Base-by-base conservation (phyloP, 495 filamentous ascomycete species). In the Thermothielavioides terrestris region DNA sequence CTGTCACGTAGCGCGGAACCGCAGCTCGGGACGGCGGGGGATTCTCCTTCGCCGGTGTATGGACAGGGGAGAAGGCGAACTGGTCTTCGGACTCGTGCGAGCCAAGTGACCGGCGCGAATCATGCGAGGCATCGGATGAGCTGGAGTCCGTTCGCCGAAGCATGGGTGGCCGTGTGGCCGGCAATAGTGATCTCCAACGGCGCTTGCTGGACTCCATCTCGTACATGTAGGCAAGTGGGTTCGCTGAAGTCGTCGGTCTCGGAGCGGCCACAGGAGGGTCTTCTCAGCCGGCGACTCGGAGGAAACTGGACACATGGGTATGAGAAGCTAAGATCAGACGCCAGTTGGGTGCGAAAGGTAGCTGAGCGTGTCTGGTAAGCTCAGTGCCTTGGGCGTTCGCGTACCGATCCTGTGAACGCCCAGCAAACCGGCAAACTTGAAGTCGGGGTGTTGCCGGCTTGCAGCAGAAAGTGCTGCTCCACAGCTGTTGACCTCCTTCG, bases 141-240 rank as follows among this genome's bases (percentile, higher is more conserved):
- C 53, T 68, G 21, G 69, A 70, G 42, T 54, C 55, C 8, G 43
- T 65, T 48, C 64, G 57, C 25, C 52, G 52, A 20, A 61, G 64
- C 17, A 58, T 60, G 31, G 52, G 51, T 12, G 59, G 66, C 34
- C 62, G 56, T 23, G 45, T 18, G 4, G 27, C n/a, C 4, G 31
- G 34, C 27, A 49, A 4, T 14, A 37, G 30, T 8, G 43, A 26
- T 8, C 35, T 25, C 23, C 34, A n/a, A 7, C 14, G 9, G 27
- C 12, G 39, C 31, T 15, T 30, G 9, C 21, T 30, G 6, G 20
- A 31, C 14, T 42, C 28, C 46, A 49, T 49, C 6, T 31, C 15
- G 46, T 15, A 26, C 28, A 7, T 14, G 21, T 14, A 32, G 18
- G 41, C 2, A 31, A 31, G 41, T 2, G 1, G 11, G 38, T 14